These are phyloP conservation scores for Aspergillus niger DNA, from an alignment of 2,329 filamentous ascomycete genomes.

Conservation along the genomic window DNA sequence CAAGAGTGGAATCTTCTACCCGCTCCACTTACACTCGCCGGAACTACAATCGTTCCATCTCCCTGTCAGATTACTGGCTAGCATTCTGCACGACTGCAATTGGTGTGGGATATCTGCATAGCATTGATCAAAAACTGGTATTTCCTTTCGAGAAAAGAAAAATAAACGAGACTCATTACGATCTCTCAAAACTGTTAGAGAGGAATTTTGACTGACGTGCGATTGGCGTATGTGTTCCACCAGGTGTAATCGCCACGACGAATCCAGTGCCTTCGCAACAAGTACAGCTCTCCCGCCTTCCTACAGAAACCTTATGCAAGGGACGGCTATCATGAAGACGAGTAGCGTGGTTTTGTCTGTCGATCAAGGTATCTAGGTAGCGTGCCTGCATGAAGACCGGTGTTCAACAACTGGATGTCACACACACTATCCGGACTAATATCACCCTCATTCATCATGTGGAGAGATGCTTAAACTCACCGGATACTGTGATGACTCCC, in stretches of 20 bases:
- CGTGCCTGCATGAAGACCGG: slow-evolving; percentile 45
- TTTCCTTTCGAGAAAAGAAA: not conserved
- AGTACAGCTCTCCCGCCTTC: slow-evolving; percentile 33
- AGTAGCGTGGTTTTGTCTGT: slow-evolving; percentile 42
- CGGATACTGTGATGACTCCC: slow-evolving; percentile 11
- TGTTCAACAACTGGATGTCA: slow-evolving; percentile 35
- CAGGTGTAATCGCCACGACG: slow-evolving; percentile 11
- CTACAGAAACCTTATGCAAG: slow-evolving; percentile 18
- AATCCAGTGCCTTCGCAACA: slow-evolving; percentile 8
- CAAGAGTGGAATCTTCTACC: slow-evolving; percentile 3
- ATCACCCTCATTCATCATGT: not conserved
- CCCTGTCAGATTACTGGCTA: not conserved
- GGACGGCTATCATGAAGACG: slow-evolving; percentile 39
- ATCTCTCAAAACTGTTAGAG: not conserved
- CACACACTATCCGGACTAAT: slow-evolving; percentile 8
- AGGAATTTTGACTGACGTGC: slow-evolving; percentile 9
- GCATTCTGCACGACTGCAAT: not conserved
- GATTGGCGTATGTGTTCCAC: slow-evolving; percentile 2
- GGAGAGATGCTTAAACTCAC: not conserved
- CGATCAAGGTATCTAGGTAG: slow-evolving; percentile 47
- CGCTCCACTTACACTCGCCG: slow-evolving; percentile 1
- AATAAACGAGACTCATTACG: not conserved
- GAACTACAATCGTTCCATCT: not conserved
- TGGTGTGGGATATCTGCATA: not conserved
- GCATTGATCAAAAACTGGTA: not conserved